phyloP scores from a whole-genome alignment of 257 asterid species.

The Fraxinus pennsylvanica region DNA sequence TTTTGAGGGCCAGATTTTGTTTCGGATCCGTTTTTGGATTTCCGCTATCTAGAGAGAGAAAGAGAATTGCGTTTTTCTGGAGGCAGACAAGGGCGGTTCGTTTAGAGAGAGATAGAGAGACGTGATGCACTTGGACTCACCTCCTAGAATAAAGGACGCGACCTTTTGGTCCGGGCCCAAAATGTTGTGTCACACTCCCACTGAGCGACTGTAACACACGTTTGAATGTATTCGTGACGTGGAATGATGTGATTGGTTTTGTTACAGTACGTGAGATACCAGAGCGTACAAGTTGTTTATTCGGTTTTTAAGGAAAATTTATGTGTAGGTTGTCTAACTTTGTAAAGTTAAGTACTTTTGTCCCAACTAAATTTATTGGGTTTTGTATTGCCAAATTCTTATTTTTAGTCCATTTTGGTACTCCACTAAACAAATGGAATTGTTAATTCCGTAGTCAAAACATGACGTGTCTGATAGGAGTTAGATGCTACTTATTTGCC shows the following conservation, averaged over 20 bases:
- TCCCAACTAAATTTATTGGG: too few relatives aligned
- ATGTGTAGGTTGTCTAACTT: too few relatives aligned
- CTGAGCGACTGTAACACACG: not conserved
- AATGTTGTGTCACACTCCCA: not conserved
- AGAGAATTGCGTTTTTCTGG: constrained; percentile 46
- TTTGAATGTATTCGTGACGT: not conserved
- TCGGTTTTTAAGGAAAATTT: too few relatives aligned
- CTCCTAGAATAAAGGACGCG: constrained; percentile 18
- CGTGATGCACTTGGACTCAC: constrained; percentile 1
- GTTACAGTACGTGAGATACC: not conserved
- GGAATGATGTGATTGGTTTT: constrained; percentile 1
- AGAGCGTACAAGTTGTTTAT: too few relatives aligned
- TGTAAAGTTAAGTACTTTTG: too few relatives aligned
- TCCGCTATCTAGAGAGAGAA: constrained; percentile 34
- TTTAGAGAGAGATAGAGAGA: constrained; percentile 15
- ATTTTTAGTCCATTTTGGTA: too few relatives aligned
- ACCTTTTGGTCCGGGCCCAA: not conserved
- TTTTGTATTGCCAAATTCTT: too few relatives aligned
- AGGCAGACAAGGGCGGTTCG: constrained; percentile 44
- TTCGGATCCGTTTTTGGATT: constrained; percentile 39
- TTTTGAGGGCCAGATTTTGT: constrained; percentile 41
- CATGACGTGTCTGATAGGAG: too few relatives aligned
- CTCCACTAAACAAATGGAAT: too few relatives aligned
- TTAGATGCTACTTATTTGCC: too few relatives aligned
- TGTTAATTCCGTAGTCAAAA: too few relatives aligned